phyloP scores from a whole-genome alignment of 495 filamentous ascomycete species.

The Penicillium macrosclerotiorum region DNA sequence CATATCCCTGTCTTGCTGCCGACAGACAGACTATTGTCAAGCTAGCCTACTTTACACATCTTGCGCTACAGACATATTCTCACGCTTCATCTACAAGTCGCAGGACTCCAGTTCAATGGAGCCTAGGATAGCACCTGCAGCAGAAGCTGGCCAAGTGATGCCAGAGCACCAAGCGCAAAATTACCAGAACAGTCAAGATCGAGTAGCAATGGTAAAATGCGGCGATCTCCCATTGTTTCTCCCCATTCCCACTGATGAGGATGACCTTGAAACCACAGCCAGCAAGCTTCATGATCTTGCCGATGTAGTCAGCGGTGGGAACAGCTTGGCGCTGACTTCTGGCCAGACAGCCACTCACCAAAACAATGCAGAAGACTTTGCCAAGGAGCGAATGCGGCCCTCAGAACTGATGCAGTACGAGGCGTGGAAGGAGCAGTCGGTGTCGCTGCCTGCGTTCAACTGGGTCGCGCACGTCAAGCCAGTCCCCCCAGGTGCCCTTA shows the following conservation, averaged over 20 bases:
- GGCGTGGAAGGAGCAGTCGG: conserved; percentile 16
- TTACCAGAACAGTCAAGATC: too few relatives aligned
- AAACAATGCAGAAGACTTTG: conserved; percentile 16
- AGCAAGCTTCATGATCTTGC: conserved; percentile 23
- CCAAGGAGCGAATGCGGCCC: conserved; percentile 19
- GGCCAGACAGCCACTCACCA: conserved; percentile 9
- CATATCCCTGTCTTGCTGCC: too few relatives aligned
- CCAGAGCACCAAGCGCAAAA: too few relatives aligned
- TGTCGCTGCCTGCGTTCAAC: conserved; percentile 16
- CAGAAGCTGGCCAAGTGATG: too few relatives aligned
- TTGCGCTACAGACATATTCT: too few relatives aligned
- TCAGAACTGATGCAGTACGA: conserved; percentile 20
- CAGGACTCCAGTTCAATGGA: too few relatives aligned
- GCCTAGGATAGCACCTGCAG: too few relatives aligned
- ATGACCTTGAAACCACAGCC: conserved; percentile 24
- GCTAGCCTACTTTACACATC: too few relatives aligned
- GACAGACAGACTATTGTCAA: too few relatives aligned
- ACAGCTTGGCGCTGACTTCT: conserved; percentile 21
- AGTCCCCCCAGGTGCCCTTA: conserved; percentile 14
- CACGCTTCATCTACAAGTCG: too few relatives aligned
- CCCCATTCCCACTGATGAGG: conserved; percentile 15
- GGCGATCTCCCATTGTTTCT: conserved; percentile 14
- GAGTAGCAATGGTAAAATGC: too few relatives aligned
- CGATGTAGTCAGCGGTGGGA: conserved; percentile 13
- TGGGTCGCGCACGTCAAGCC: conserved; percentile 18